A percentile compares a stretch with the other conserved stretches of the same genome.
Conservation (phyloP, 2,329 filamentous ascomycete genomes). For the Fonsecaea multimorphosa region DNA sequence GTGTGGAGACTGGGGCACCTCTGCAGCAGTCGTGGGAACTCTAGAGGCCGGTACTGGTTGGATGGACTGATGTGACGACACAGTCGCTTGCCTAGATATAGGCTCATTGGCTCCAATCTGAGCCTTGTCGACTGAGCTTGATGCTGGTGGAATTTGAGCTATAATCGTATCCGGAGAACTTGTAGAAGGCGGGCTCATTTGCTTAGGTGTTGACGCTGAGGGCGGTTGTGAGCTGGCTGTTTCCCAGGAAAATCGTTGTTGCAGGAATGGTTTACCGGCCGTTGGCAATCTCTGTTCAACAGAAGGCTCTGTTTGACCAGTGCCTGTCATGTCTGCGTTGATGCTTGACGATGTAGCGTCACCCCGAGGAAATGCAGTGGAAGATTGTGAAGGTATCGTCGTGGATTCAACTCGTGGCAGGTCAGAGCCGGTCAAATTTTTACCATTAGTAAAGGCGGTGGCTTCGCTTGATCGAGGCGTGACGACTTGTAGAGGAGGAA, state of each 20-base stretch:
- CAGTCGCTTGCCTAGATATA: background rate
- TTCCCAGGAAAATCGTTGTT: slow-evolving; percentile 55
- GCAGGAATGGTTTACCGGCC: slow-evolving; percentile 38
- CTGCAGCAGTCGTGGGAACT: background rate
- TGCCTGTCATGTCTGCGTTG: background rate
- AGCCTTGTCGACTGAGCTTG: background rate
- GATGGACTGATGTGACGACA: background rate
- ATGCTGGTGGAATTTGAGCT: slow-evolving; percentile 5
- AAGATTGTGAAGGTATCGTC: background rate
- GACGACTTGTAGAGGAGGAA: background rate
- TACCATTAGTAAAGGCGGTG: background rate
- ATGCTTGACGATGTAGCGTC: background rate
- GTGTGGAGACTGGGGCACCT: slow-evolving; percentile 3
- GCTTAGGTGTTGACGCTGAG: slow-evolving; percentile 26
- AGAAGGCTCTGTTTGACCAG: background rate
- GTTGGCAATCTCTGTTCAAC: slow-evolving; percentile 4
- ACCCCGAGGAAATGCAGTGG: background rate
- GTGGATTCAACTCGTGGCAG: background rate
- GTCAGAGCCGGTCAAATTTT: background rate
- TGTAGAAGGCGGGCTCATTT: slow-evolving; percentile 20
- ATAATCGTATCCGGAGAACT: slow-evolving; percentile 29
- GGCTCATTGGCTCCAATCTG: slow-evolving; percentile 1
- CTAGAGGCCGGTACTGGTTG: background rate
- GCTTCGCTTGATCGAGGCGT: background rate
- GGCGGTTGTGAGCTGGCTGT: slow-evolving; percentile 34